Conservation (phyloP, 495 filamentous ascomycete species). For the Podospora australis region DNA sequence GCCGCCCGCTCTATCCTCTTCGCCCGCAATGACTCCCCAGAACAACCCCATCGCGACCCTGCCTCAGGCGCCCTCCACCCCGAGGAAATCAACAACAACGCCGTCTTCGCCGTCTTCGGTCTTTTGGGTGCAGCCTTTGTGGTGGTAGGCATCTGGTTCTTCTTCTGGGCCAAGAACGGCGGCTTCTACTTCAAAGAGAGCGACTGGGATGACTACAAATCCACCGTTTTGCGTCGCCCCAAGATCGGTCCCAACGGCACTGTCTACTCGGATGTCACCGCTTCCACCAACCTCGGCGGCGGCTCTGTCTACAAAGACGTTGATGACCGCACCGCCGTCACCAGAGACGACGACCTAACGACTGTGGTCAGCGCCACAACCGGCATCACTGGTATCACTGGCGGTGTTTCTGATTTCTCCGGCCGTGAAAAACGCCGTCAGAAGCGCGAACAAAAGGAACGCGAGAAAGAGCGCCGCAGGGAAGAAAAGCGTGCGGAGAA, state of each 20-base stretch:
- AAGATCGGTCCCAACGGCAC: constrained; percentile 79
- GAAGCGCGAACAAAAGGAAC: constrained; percentile 46
- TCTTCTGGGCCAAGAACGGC: constrained; percentile 96
- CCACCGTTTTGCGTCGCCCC: constrained; percentile 76
- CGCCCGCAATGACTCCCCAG: constrained; percentile 24
- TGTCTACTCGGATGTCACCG: constrained; percentile 71
- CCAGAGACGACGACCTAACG: constrained; percentile 37
- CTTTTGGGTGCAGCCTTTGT: constrained; percentile 75
- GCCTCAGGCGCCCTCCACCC: constrained; percentile 53
- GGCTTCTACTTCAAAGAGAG: constrained; percentile 77
- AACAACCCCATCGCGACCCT: constrained; percentile 28
- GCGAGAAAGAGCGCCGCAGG: constrained; percentile 40
- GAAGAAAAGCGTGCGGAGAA: constrained; percentile 39
- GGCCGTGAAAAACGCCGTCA: constrained; percentile 39
- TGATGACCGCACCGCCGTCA: constrained; percentile 46
- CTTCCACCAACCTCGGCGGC: constrained; percentile 72
- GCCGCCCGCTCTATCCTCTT: constrained; percentile 33
- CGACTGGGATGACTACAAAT: constrained; percentile 99
- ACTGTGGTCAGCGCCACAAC: constrained; percentile 35
- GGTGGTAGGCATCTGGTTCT: constrained; percentile 82
- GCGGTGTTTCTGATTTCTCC: constrained; percentile 39
- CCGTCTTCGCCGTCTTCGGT: constrained; percentile 77
- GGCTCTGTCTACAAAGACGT: constrained; percentile 64
- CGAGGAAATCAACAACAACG: constrained; percentile 72
- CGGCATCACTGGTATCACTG: constrained; percentile 42